phyloP scores from a whole-genome alignment of 2,329 filamentous ascomycete species.

The Nigrospora sphaerica region DNA sequence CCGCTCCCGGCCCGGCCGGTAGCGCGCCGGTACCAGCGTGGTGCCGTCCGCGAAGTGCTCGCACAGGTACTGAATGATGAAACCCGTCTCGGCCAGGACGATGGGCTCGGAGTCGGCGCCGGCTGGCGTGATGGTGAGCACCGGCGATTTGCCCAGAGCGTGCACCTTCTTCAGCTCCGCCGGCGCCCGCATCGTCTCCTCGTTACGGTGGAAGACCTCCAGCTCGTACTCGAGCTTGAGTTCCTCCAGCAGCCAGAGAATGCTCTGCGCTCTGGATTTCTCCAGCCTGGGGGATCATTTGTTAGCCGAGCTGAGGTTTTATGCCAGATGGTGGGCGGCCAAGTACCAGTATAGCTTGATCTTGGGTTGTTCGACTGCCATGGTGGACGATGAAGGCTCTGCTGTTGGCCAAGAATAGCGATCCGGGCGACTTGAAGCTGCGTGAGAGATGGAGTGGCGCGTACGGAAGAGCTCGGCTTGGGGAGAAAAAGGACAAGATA shows the following conservation, averaged over 20 bases:
- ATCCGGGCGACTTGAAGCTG: no score
- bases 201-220: slow-evolving; percentile 66
- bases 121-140: slow-evolving; percentile 56
- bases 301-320: background rate
- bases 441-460: no score
- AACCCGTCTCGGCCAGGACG: slow-evolving; percentile 73
- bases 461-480: no score
- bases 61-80: slow-evolving; percentile 75
- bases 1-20: slow-evolving; percentile 50
- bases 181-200: slow-evolving; percentile 60
- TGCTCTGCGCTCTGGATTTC: slow-evolving; percentile 73
- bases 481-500: no score
- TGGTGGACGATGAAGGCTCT: slow-evolving; percentile 3
- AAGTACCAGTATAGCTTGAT: slow-evolving; percentile 58
- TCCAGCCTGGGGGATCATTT: slow-evolving; percentile 59
- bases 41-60: slow-evolving; percentile 49
- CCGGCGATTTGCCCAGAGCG: slow-evolving; percentile 79
- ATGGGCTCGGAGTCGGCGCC: slow-evolving; percentile 30
- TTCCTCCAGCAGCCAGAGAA: slow-evolving; percentile 82
- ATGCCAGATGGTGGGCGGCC: no score
- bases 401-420: background rate
- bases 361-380: slow-evolving; percentile 34
- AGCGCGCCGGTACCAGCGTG: slow-evolving; percentile 43
- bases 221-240: slow-evolving; percentile 73
- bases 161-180: slow-evolving; percentile 71